These are phyloP conservation scores for Westerdykella sp. DNA, from an alignment of 2,329 filamentous ascomycete genomes.

Conservation along the genomic window DNA sequence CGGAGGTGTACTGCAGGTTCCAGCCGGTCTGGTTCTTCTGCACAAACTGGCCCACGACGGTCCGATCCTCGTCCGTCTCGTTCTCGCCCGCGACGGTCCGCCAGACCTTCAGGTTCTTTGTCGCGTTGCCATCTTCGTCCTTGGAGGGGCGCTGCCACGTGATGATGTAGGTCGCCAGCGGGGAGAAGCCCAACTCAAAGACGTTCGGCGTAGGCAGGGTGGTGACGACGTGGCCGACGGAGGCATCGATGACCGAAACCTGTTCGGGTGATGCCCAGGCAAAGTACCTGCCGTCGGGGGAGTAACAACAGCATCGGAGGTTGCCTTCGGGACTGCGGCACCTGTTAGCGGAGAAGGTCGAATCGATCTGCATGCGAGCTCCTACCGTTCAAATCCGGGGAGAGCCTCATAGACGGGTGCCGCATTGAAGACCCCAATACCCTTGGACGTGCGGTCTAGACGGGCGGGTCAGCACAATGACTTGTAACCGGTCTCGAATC, in stretches of 20 bases:
- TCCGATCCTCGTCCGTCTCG: constrained; percentile 57
- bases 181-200: constrained; percentile 92
- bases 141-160: constrained; percentile 94
- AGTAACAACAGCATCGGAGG: constrained; percentile 91
- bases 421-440: constrained; percentile 88
- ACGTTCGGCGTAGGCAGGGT: constrained; percentile 75
- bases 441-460: constrained; percentile 84
- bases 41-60: constrained; percentile 79
- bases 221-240: constrained; percentile 66
- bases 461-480: constrained; percentile 3
- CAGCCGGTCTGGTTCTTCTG: constrained; percentile 93
- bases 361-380: constrained; percentile 4
- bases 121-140: constrained; percentile 86
- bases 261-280: constrained; percentile 83
- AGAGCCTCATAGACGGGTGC: constrained; percentile 81
- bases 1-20: constrained; percentile 94
- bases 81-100: constrained; percentile 65
- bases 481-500: background rate
- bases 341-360: constrained; percentile 8
- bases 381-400: constrained; percentile 63
- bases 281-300: constrained; percentile 91
- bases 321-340: constrained; percentile 74
- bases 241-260: constrained; percentile 79
- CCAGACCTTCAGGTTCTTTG: constrained; percentile 98
- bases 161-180: constrained; percentile 83